These are phyloP conservation scores for Penicillium subrubescens DNA, from an alignment of 495 filamentous ascomycete species.

Conservation along the genomic window DNA sequence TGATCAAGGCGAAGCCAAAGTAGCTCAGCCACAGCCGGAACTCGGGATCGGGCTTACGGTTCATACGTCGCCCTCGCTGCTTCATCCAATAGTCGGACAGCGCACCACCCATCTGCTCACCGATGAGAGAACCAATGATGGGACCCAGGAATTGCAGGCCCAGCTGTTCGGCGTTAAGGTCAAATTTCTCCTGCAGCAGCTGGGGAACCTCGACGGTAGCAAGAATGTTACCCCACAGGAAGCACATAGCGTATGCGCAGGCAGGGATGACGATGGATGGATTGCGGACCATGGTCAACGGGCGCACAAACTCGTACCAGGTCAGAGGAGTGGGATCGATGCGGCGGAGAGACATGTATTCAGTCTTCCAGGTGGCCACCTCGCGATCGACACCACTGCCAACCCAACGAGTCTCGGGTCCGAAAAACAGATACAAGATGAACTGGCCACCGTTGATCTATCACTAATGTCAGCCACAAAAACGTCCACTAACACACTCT, in stretches of 20 bases:
- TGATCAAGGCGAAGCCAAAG: conserved; percentile 46
- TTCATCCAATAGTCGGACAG: conserved; percentile 54
- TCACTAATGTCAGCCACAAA: conserved; percentile 8
- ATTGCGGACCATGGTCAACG: conserved; percentile 42
- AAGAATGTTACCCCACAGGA: conserved; percentile 50
- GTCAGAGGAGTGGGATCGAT: conserved; percentile 54
- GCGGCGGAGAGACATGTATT: conserved; percentile 47
- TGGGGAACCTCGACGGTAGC: conserved; percentile 56
- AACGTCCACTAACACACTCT: neutral
- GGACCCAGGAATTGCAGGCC: conserved; percentile 55
- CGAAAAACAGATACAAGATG: conserved; percentile 56
- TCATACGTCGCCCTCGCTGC: conserved; percentile 25
- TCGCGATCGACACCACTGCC: conserved; percentile 21
- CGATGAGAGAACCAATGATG: conserved; percentile 56
- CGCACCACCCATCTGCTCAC: conserved; percentile 55
- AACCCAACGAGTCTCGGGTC: conserved; percentile 57
- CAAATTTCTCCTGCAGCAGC: conserved; percentile 51
- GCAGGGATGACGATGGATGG: conserved; percentile 51
- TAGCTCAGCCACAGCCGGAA: conserved; percentile 58
- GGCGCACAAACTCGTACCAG: conserved; percentile 48
- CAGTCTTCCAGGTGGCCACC: conserved; percentile 32
- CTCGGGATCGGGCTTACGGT: conserved; percentile 39
- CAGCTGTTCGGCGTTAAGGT: conserved; percentile 53
- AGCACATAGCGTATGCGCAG: conserved; percentile 54
- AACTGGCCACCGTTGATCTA: conserved; percentile 57